These are phyloP conservation scores for Gastrolobium villosum DNA, from an alignment of 306 rosid species.

Conservation along the genomic window DNA sequence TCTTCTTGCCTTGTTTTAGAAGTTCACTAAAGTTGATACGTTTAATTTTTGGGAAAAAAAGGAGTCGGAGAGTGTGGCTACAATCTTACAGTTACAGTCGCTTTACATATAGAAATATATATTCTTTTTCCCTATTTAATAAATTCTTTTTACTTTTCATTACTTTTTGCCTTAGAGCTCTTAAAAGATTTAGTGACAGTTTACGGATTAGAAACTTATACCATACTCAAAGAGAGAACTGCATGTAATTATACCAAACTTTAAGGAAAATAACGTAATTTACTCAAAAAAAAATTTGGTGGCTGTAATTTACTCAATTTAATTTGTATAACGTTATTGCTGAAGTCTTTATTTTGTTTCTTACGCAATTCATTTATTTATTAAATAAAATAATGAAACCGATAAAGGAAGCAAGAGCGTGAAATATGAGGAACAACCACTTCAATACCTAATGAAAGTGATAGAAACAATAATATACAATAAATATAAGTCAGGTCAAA, in stretches of 20 bases:
- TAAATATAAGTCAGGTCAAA: constrained; percentile 26
- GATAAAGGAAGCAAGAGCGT: constrained; percentile 15
- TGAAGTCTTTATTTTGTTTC: not conserved
- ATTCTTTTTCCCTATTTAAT: not conserved
- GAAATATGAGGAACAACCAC: constrained; percentile 24
- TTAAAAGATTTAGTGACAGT: not conserved
- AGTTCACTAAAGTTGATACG: constrained; percentile 1
- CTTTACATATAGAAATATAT: too few relatives aligned
- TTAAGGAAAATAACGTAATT: not conserved
- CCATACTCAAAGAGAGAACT: not conserved
- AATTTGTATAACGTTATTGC: not conserved
- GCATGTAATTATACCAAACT: not conserved
- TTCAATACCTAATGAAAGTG: constrained; percentile 29
- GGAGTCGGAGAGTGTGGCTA: not conserved
- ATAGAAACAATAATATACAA: constrained; percentile 17
- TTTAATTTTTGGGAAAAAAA: not conserved
- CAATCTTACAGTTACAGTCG: not conserved
- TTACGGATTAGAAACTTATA: too few relatives aligned
- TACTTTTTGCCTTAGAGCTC: not conserved
- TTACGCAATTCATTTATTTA: constrained; percentile 7
- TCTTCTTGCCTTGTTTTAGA: constrained; percentile 8
- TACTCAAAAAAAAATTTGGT: not conserved
- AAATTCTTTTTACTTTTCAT: not conserved
- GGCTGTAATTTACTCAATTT: not conserved
- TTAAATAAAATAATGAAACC: constrained; percentile 19